A percentile compares a stretch with the other conserved stretches of the same genome.
These are phyloP conservation scores for Darksidea phi DNA, from an alignment of 495 filamentous ascomycete species.

Conservation along the genomic window DNA sequence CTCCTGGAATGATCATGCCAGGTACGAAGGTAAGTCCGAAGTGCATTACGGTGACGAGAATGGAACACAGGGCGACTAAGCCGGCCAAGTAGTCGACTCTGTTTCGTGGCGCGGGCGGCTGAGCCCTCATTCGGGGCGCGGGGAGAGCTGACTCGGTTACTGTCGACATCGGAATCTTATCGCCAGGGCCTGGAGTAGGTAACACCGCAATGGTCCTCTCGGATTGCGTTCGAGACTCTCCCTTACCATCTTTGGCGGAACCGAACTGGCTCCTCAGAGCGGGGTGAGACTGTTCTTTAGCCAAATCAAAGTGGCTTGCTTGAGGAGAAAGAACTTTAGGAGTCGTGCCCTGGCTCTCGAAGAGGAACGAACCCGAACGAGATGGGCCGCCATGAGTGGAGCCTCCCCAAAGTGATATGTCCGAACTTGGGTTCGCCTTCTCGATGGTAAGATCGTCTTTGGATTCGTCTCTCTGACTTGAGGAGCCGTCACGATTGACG, in stretches of 20 bases:
- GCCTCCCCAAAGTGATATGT: conserved; percentile 10
- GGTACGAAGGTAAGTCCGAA: conserved; percentile 44
- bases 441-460: conserved; percentile 26
- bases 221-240: background rate
- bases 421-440: conserved; percentile 4
- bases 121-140: conserved; percentile 20
- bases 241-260: background rate
- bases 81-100: conserved; percentile 49
- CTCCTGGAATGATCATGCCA: conserved; percentile 39
- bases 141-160: conserved; percentile 29
- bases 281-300: background rate
- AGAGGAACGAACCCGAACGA: conserved; percentile 10
- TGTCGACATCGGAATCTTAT: conserved; percentile 29
- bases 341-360: conserved; percentile 22
- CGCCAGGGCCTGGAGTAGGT: conserved; percentile 3
- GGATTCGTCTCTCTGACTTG: background rate
- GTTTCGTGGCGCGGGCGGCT: conserved; percentile 29
- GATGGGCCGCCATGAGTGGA: conserved; percentile 13
- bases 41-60: conserved; percentile 46
- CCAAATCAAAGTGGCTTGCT: conserved; percentile 15
- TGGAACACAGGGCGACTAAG: conserved; percentile 41
- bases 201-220: conserved; percentile 21
- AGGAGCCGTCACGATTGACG: background rate
- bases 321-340: conserved; percentile 15
- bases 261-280: background rate